Evolutionary conservation across 2,329 filamentous ascomycete genomes (phyloP), one percentile per base, ranked within the genome.

Genomic region (Amphichorda felina): DNA sequence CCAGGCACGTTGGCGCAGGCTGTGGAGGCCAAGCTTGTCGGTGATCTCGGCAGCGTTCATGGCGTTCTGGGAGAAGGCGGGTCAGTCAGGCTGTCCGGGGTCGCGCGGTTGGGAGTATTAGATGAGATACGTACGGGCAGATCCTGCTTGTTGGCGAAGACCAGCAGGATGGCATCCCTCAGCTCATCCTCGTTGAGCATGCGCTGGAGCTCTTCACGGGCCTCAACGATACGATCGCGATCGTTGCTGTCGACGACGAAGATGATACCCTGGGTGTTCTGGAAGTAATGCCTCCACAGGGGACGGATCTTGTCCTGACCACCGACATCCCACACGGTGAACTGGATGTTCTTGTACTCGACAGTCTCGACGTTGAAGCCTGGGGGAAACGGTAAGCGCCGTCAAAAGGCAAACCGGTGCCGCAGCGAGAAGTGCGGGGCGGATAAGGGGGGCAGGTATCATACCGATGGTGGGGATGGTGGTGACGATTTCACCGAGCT

Each of bases 101-200:
- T n/a, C n/a, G n/a, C n/a, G n/a, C n/a, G n/a, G n/a, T n/a, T n/a
- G n/a, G n/a, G n/a, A n/a, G n/a, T n/a, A 24, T 11, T 10, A 16
- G 18, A 11, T 25, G 14, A n/a, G 30, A 39, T 41, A 74, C 87
- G 63, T 72, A 95, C 91, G 52, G 82, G 82, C 64, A 96, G 71
- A 88, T 98, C 91, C 75, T 98, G 91, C 76, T 98, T 98, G 80
- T 98, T 98, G 67, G 91, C 91, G 57, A 98, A 98, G 55, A 98
- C 89, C 55, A 98, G 70, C 51, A 98, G 77, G 53, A 95, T 80
- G 49, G 91, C 91, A 61, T 98, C 91, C 61, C 89, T 84, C 64
- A 98, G 86, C 72, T 98, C 91, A 50, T 94, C 84, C 68, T 98
- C 91, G 68, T 96, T 94, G 63, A 98, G 79, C 79, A 98, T 98